A percentile compares a stretch with the other conserved stretches of the same genome.
Conservation (phyloP, 192 early-diverging fungal species). For the Geranomyces variabilis region DNA sequence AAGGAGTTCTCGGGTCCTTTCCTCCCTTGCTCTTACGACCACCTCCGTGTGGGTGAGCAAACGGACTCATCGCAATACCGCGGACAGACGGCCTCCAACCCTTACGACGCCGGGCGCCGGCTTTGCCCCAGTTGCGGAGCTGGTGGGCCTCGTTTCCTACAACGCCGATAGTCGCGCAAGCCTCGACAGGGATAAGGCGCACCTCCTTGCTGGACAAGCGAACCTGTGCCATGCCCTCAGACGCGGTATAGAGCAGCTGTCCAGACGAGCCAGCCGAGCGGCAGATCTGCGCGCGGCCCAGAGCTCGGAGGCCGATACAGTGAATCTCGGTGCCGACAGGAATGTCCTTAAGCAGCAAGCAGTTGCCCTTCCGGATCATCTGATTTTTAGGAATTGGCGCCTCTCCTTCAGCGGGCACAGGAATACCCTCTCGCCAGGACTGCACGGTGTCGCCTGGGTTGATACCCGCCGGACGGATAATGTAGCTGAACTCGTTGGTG, state of each 20-base stretch:
- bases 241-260: conserved; percentile 78
- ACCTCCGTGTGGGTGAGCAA: conserved; percentile 98
- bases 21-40: conserved; percentile 91
- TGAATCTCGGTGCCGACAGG: conserved; percentile 91
- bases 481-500: conserved; percentile 81
- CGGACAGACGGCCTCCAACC: conserved; percentile 92
- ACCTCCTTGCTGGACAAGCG: conserved; percentile 86
- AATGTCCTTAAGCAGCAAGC: conserved; percentile 84
- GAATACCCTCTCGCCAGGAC: conserved; percentile 56
- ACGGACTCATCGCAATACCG: conserved; percentile 94
- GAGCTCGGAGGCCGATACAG: conserved; percentile 78
- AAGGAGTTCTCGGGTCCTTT: conserved; percentile 83
- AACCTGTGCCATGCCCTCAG: conserved; percentile 81
- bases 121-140: conserved; percentile 84
- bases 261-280: conserved; percentile 87
- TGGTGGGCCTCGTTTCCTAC: conserved; percentile 91
- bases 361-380: conserved; percentile 83
- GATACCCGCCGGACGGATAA: conserved; percentile 78
- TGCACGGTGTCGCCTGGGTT: conserved; percentile 77
- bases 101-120: conserved; percentile 77
- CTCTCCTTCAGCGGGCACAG: conserved; percentile 20
- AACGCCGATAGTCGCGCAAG: conserved; percentile 86
- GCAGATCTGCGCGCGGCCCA: conserved; percentile 75
- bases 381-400: conserved; percentile 43
- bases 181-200: conserved; percentile 79